phyloP scores from a whole-genome alignment of 1,284 basidiomycete species.

The Rhodotorula sp. region DNA sequence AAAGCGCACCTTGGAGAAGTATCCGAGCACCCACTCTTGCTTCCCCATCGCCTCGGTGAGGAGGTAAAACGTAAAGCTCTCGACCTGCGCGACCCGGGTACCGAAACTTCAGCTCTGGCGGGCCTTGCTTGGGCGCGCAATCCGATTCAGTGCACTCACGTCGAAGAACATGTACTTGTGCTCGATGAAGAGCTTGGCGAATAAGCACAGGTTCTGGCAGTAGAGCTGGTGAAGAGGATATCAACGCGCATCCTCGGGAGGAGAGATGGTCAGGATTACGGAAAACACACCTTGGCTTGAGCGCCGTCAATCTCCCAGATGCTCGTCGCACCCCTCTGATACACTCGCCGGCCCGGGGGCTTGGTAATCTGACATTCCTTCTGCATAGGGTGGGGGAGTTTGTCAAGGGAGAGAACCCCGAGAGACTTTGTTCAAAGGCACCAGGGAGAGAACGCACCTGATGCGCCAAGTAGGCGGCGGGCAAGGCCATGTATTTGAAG shows the following conservation, averaged over 20 bases:
- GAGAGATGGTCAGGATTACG: not conserved
- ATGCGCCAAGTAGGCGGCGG: slow-evolving; percentile 69
- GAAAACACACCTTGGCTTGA: slow-evolving; percentile 64
- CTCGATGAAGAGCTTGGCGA: slow-evolving; percentile 98
- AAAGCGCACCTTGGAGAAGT: slow-evolving; percentile 80
- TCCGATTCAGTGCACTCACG: slow-evolving; percentile 43
- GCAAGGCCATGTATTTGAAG: slow-evolving; percentile 92
- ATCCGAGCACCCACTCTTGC: slow-evolving; percentile 80
- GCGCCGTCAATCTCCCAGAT: slow-evolving; percentile 97
- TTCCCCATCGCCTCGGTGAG: slow-evolving; percentile 79
- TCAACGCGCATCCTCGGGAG: not conserved
- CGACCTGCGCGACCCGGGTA: slow-evolving; percentile 14
- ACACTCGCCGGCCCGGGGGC: slow-evolving; percentile 87
- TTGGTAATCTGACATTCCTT: slow-evolving; percentile 67
- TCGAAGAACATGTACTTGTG: slow-evolving; percentile 98
- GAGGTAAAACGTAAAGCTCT: slow-evolving; percentile 77
- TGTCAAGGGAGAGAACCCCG: not conserved
- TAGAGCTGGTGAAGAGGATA: slow-evolving; percentile 63
- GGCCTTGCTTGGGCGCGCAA: not conserved
- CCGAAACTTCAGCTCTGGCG: rapidly evolving
- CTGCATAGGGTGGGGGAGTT: slow-evolving; percentile 51
- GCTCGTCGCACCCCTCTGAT: slow-evolving; percentile 80
- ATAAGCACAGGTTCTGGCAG: slow-evolving; percentile 90
- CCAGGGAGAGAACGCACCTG: slow-evolving; percentile 55
- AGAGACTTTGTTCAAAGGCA: too few relatives aligned